Evolutionary conservation across 495 filamentous ascomycete genomes (phyloP), one percentile per base, ranked within the genome.

Genomic region (Opeltia flavorubescens): DNA sequence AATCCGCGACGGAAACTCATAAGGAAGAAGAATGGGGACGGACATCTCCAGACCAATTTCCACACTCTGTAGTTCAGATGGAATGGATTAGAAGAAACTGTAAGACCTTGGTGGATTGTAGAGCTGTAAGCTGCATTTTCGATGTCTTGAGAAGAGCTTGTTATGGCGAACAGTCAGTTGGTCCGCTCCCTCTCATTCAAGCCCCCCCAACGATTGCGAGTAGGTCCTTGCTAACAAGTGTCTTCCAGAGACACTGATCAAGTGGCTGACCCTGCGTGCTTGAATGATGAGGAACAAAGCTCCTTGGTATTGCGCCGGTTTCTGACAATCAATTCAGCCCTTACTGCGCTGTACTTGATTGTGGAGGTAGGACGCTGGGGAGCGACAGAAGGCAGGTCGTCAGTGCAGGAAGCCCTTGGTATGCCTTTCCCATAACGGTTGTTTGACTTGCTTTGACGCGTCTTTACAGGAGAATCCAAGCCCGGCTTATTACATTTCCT

Each of bases 401-500:
- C 46, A 1, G 49, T 75, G 27, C 63, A 66, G 20, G 60, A 69
- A 50, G 56, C 57, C 21, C 36, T 73, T 25, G 52, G 61, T 49
- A 50, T 46, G 38, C 11, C 11, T 2, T 27, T 46, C 7, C 4
- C 9, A 9, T 18, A 23, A 12, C 18, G 21, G 7, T 21, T 1
- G 23, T 38, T 15, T 25, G 2, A 5, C 4, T 23, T 6, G 20
- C 21, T 3, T 35, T 27, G 7, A n/a, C 1, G 2, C 18, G 9
- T 38, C n/a, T 46, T n/a, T 20, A 5, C 18, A 44, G 40, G 43
- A 53, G 25, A 47, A 11, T 65, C 91, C 20, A 67, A 84, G 31
- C 85, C 85, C 1, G 72, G 69, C 48, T 61, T 94, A 29, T 64
- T 94, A 17, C 69, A 81, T 13, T 82, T 81, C 39, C 66, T 95